Evolutionary conservation across 345 rosid genomes (phyloP), one percentile per base, ranked within the genome.

Genomic region (Citrus australasica): DNA sequence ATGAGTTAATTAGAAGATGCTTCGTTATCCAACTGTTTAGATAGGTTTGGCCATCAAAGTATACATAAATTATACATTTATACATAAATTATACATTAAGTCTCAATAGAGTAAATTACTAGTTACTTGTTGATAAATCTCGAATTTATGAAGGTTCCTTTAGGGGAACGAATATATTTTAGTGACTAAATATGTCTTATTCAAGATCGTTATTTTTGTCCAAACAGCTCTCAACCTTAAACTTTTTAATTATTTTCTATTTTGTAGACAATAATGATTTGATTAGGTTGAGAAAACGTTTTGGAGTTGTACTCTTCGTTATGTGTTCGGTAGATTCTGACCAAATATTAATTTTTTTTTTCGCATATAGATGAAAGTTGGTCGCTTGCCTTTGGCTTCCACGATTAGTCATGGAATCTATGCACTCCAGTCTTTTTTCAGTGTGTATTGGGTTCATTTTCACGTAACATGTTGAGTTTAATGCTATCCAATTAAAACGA

Each of bases 21-120:
- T 76, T 82, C 80, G 70, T 80, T 84, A 27, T 84, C 85, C 69
- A 75, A 70, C 67, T 32, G 83, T n/a, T 78, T 58, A 60, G 51
- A 72, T 80, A 60, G 40, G 79, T 80, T 84, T 66, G 85, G 80
- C 51, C 71, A 74, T 78, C 81, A 66, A 79, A 69, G 11, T 51
- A 21, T 9, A 9, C 63, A 67, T 46, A 76, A 42, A 78, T 9
- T 56, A 42, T 3, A 19, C 6, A n/a, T 3, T 4, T 51, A 21
- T 9, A 9, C 63, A 67, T 46, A 76, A 42, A 78, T 9, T 56
- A 42, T 3, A 19, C 6, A n/a, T 3, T 4, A 11, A 60, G 48
- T 22, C 79, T 67, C 30, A 1, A 42, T 42, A 3, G 51, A 42
- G 0, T 10, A 7, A 9, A 42, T 53, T 53, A 19, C 58, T 28